These are phyloP conservation scores for Betula pendula DNA, from an alignment of 306 rosid species.

Conservation along the genomic window DNA sequence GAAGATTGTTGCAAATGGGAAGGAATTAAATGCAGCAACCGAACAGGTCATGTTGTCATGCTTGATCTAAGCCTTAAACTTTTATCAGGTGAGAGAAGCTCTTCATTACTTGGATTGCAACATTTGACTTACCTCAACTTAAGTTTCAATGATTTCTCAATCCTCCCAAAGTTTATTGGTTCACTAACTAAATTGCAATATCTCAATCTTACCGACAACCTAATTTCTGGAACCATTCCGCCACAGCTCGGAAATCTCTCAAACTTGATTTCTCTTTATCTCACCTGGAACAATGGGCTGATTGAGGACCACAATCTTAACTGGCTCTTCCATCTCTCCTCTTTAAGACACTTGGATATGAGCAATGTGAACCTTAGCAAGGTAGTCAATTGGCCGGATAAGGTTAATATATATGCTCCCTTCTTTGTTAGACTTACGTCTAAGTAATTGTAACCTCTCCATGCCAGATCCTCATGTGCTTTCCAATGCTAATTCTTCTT, in stretches of 20 bases:
- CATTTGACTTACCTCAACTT: no score
- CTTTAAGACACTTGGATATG: background rate
- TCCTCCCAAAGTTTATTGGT: background rate
- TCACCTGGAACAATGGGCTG: background rate
- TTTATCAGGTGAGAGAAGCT: background rate
- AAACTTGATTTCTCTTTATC: background rate
- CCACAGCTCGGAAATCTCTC: background rate
- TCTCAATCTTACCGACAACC: background rate
- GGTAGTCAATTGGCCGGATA: no score
- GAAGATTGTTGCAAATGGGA: conserved; percentile 30
- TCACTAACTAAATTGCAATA: background rate
- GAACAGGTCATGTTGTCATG: conserved; percentile 17
- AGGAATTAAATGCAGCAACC: conserved; percentile 26
- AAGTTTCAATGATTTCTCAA: background rate
- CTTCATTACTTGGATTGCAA: background rate
- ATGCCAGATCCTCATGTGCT: no score
- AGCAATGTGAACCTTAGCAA: background rate
- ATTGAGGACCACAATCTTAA: background rate
- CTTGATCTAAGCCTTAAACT: background rate
- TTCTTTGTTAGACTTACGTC: no score
- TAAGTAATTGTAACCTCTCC: no score
- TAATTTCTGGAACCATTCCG: background rate
- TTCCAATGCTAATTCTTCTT: no score
- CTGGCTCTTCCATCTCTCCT: conserved; percentile 7
- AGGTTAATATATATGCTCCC: no score